Evolutionary conservation across 768 basidiomycete species (phyloP), one percentile per base, ranked within the genome.

Genomic region (Tylopilus sp.): DNA sequence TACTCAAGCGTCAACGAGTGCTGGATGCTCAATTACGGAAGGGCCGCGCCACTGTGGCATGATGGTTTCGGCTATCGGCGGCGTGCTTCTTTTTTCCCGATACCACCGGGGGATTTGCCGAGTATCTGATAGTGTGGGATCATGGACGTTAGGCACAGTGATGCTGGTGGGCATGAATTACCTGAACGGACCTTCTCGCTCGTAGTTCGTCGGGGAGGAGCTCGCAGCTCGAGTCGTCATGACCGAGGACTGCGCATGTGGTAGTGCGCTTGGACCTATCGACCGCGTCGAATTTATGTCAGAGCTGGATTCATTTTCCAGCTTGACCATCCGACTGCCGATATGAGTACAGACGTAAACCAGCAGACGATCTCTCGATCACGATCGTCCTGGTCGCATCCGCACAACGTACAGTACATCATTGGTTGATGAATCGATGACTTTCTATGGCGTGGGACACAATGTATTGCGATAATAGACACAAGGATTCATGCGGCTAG

Each of bases 91-190:
- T 12, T 25, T 45, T 60, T 31, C 25, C 49, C 49, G 54, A 45
- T 11, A 25, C 36, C 29, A 7, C 33, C 56, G 51, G 60, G 33
- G 21, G 34, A 42, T 45, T n/a, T n/a, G n/a, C n/a, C 29, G 31
- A 36, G 11, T 19, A 46, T 61, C 48, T 61, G 25, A 48, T 40
- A 45, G 34, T 45, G 38, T 48, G 58, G 31, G 45, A 48, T n/a
- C 33, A 2, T 25, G 51, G 38, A 45, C 34, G 59, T 47, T 49
- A 62, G 60, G 60, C 60, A 60, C 59, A 45, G 1, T 62, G 60
- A 54, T 62, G 45, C 25, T 1, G 22, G 6, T 11, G 45, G 14
- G 30, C 34, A 36, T 36, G 19, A 24, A 36, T 45, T 31, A 42
- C 33, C 40, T 59, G 33, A 38, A 31, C 4, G 9, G 6, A 33